phyloP scores from a whole-genome alignment of 2,329 filamentous ascomycete genomes.

The Penicillium freii region DNA sequence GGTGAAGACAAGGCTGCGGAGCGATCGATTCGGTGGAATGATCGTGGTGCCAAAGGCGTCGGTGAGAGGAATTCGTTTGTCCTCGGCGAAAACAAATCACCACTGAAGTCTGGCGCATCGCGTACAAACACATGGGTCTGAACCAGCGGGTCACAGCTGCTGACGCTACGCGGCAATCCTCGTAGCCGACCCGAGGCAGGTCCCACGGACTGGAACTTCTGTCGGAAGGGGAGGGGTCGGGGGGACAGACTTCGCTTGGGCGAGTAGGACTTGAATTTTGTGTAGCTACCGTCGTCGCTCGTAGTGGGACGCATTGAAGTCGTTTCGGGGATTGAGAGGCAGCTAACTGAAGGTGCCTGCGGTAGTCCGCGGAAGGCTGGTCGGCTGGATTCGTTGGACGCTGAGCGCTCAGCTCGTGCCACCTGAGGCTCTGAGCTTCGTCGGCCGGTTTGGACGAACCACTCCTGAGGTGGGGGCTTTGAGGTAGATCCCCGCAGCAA shows the following conservation, averaged over 20 bases:
- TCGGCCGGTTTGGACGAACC: constrained; percentile 33
- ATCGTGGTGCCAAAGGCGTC: constrained; percentile 36
- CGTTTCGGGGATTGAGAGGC: constrained; percentile 27
- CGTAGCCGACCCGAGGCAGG: constrained; percentile 18
- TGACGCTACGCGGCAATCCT: constrained; percentile 22
- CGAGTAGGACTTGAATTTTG: constrained; percentile 25
- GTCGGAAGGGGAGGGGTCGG: constrained; percentile 40
- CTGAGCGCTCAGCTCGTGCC: constrained; percentile 19
- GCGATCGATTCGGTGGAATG: constrained; percentile 37
- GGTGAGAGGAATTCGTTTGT: constrained; percentile 45
- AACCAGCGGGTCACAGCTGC: constrained; percentile 29
- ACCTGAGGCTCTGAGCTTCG: constrained; percentile 34
- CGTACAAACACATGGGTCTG: constrained; percentile 41
- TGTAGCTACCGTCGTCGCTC: constrained; percentile 24
- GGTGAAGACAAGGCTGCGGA: constrained; percentile 17
- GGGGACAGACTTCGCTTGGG: constrained; percentile 37
- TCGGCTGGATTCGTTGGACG: constrained; percentile 17
- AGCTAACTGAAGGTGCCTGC: constrained; percentile 26
- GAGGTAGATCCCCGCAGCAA: constrained; percentile 35
- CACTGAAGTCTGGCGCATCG: constrained; percentile 35
- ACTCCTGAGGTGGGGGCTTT: constrained; percentile 35
- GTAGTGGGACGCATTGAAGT: constrained; percentile 28
- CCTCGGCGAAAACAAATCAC: constrained; percentile 46
- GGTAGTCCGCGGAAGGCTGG: constrained; percentile 22
- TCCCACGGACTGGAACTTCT: constrained; percentile 34